Evolutionary conservation across 2,329 filamentous ascomycete species (phyloP).

Genomic region (Epicoccum sorghinum): DNA sequence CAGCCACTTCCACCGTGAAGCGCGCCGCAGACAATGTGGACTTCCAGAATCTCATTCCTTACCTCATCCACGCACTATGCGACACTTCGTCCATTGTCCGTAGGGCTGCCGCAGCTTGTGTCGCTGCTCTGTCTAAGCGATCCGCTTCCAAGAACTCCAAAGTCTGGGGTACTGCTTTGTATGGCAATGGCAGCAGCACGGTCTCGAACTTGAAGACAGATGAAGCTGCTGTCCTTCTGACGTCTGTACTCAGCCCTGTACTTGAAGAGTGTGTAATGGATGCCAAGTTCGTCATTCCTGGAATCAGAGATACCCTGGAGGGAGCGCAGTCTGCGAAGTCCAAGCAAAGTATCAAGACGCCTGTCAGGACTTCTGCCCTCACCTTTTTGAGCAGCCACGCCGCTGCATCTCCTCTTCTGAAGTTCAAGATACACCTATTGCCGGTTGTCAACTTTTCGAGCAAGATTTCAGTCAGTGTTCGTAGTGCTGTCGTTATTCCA

Average conservation of each 20-base stretch:
- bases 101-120: slow-evolving; percentile 72
- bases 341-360: slow-evolving; percentile 59
- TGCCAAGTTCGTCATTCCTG: slow-evolving; percentile 68
- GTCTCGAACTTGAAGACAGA: slow-evolving; percentile 68
- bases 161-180: slow-evolving; percentile 56
- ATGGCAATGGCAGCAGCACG: slow-evolving; percentile 60
- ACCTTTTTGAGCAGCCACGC: slow-evolving; percentile 77
- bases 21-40: slow-evolving; percentile 59
- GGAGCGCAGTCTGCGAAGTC: slow-evolving; percentile 50
- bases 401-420: slow-evolving; percentile 69
- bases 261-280: slow-evolving; percentile 90
- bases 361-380: slow-evolving; percentile 68
- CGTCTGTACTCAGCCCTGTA: slow-evolving; percentile 73
- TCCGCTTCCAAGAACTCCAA: slow-evolving; percentile 19
- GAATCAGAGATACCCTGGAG: slow-evolving; percentile 67
- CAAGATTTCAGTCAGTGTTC: slow-evolving; percentile 73
- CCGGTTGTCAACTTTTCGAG: slow-evolving; percentile 72
- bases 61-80: slow-evolving; percentile 73
- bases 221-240: slow-evolving; percentile 58
- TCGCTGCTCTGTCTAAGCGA: slow-evolving; percentile 46
- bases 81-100: slow-evolving; percentile 80
- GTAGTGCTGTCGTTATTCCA: slow-evolving; percentile 78
- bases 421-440: slow-evolving; percentile 75
- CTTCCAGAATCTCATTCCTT: slow-evolving; percentile 82
- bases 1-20: slow-evolving; percentile 46